Percentiles rank a stretch among this genome's conserved stretches.
Evolutionary conservation across 192 early-diverging fungal genomes (phyloP).

Genomic region (Backusella luteola): DNA sequence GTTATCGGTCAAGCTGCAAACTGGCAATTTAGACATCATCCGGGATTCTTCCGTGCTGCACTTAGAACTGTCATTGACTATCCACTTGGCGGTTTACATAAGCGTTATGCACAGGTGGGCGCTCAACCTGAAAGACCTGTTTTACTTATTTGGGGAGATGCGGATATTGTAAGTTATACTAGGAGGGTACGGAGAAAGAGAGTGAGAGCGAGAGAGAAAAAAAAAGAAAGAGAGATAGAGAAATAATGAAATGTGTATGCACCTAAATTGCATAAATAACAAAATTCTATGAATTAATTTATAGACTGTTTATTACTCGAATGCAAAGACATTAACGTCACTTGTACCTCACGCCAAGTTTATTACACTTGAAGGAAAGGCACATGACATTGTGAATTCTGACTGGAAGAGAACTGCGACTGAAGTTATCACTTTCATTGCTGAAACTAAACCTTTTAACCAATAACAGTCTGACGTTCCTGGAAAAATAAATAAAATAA

Average conservation of each 20-base stretch:
- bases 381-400: conserved; percentile 34
- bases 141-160: conserved; percentile 35
- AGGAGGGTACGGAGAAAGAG: neutral
- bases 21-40: conserved; percentile 28
- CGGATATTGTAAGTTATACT: conserved; percentile 17
- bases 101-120: conserved; percentile 26
- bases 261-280: neutral
- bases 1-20: neutral
- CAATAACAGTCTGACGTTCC: neutral
- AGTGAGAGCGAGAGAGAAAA: too few relatives aligned
- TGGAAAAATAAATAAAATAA: conserved; percentile 9
- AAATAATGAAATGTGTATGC: neutral
- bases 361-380: conserved; percentile 18
- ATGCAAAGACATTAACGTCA: conserved; percentile 7
- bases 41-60: conserved; percentile 33
- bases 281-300: conserved; percentile 3
- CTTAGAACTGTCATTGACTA: conserved; percentile 23
- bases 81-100: conserved; percentile 25
- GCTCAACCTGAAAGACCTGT: conserved; percentile 7
- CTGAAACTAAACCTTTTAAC: neutral
- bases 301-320: conserved; percentile 32
- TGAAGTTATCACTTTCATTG: conserved; percentile 17
- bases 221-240: neutral
- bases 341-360: conserved; percentile 27
- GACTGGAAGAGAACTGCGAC: conserved; percentile 6